Evolutionary conservation across 306 rosid species (phyloP).

Genomic region (Ochetophila trinervis): DNA sequence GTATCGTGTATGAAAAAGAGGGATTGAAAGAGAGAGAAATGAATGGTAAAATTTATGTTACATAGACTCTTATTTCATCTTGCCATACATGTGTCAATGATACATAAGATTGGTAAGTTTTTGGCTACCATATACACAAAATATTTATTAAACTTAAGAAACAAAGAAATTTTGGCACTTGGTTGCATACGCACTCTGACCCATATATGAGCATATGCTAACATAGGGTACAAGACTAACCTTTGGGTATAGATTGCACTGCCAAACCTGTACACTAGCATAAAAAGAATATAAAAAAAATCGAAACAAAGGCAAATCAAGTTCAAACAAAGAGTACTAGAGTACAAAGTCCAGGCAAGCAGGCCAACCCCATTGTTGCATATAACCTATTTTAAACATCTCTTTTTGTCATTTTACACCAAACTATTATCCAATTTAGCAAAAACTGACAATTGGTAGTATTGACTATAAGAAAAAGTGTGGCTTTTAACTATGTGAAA

Average conservation of each 20-base stretch:
- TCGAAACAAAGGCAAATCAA: not conserved
- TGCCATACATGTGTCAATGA: no score
- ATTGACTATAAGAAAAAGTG: not conserved
- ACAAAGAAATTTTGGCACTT: not conserved
- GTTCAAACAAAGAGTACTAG: not conserved
- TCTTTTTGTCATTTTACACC: conserved; percentile 1
- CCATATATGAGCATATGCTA: no score
- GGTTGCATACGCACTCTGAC: no score
- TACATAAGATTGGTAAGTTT: no score
- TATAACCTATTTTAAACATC: not conserved
- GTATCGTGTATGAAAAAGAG: no score
- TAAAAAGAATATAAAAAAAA: conserved; percentile 1
- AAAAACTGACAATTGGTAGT: not conserved
- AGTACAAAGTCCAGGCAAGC: not conserved
- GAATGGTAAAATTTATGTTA: no score
- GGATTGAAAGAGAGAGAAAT: no score
- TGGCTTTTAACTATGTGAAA: not conserved
- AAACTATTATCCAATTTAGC: not conserved
- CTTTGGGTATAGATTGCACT: conserved; percentile 45
- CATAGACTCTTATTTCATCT: no score
- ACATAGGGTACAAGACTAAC: conserved; percentile 31
- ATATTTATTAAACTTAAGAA: no score
- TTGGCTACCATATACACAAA: no score
- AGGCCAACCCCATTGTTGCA: no score
- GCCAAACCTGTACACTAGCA: conserved; percentile 56